Percentiles rank a stretch among this genome's conserved stretches.
Conservation (phyloP, 2,329 filamentous ascomycete genomes). For the Fusarium coicis region DNA sequence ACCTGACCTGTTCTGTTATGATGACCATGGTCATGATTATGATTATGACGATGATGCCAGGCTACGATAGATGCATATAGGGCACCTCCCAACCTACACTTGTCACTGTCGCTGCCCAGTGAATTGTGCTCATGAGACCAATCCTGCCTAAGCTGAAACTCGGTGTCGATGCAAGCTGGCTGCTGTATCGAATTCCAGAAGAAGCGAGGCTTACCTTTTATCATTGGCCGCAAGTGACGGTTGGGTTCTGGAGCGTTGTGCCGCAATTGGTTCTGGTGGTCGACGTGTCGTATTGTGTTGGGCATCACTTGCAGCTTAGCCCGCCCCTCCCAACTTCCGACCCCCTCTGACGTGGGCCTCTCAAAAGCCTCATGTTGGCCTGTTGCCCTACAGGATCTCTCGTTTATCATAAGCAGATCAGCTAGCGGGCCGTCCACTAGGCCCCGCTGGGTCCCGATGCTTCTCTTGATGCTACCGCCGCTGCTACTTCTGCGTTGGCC, state of each 20-base stretch:
- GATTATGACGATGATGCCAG: neutral
- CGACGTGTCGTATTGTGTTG: slow-evolving; percentile 35
- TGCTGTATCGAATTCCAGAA: slow-evolving; percentile 17
- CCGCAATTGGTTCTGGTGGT: slow-evolving; percentile 7
- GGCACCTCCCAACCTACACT: slow-evolving; percentile 27
- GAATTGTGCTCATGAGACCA: slow-evolving; percentile 14
- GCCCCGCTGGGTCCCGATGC: slow-evolving; percentile 12
- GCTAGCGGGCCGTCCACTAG: slow-evolving; percentile 19
- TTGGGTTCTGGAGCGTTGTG: slow-evolving; percentile 16
- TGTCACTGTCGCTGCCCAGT: slow-evolving; percentile 38
- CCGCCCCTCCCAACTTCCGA: slow-evolving; percentile 16
- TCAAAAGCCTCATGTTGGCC: slow-evolving; percentile 19
- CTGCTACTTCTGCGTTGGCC: slow-evolving; percentile 1
- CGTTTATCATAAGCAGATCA: slow-evolving; percentile 25
- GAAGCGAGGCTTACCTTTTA: slow-evolving; percentile 31
- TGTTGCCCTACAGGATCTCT: slow-evolving; percentile 26
- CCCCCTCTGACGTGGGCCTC: slow-evolving; percentile 24
- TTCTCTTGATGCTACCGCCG: neutral
- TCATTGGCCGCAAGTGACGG: slow-evolving; percentile 22
- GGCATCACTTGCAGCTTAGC: slow-evolving; percentile 33
- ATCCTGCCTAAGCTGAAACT: slow-evolving; percentile 29
- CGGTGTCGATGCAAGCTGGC: slow-evolving; percentile 19
- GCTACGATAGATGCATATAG: slow-evolving; percentile 29
- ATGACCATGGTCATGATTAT: neutral
- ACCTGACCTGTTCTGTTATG: neutral